These are phyloP conservation scores for Ormosia emarginata DNA, from an alignment of 306 rosid species.

Conservation along the genomic window DNA sequence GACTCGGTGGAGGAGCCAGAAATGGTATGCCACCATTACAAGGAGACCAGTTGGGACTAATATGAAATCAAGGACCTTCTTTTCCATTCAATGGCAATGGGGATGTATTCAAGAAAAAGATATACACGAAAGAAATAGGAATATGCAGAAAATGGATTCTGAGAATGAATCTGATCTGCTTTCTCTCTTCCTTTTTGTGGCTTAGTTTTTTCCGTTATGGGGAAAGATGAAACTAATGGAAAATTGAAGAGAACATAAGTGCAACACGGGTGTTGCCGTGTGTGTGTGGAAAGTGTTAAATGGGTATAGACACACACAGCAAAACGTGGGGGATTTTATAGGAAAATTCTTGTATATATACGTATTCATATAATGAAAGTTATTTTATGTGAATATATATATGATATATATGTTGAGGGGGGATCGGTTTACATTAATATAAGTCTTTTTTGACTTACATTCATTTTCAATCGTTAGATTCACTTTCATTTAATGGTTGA, in stretches of 20 bases:
- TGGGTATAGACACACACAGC: not conserved
- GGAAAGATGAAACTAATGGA: not conserved
- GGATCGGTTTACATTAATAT: too few species aligned
- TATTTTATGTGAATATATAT: too few species aligned
- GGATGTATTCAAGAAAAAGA: not conserved
- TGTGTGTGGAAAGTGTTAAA: slow-evolving; percentile 9
- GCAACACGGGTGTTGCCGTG: slow-evolving; percentile 26
- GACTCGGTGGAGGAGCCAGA: slow-evolving; percentile 65
- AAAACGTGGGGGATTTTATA: not conserved
- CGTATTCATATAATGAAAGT: too few species aligned
- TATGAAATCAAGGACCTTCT: slow-evolving; percentile 41
- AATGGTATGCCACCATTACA: slow-evolving; percentile 62
- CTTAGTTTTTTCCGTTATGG: not conserved
- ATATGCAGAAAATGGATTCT: not conserved
- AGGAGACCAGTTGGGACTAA: slow-evolving; percentile 64
- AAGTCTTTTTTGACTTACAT: too few species aligned
- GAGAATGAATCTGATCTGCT: slow-evolving; percentile 24
- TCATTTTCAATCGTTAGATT: too few species aligned
- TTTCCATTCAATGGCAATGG: slow-evolving; percentile 44
- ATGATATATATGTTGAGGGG: too few species aligned
- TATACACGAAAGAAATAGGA: not conserved
- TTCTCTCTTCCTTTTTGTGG: not conserved
- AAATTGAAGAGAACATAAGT: slow-evolving; percentile 12
- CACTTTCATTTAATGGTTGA: too few species aligned
- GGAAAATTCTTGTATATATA: too few species aligned